Conservation (phyloP, 2,329 filamentous ascomycete genomes). For the Colletotrichum truncatum region DNA sequence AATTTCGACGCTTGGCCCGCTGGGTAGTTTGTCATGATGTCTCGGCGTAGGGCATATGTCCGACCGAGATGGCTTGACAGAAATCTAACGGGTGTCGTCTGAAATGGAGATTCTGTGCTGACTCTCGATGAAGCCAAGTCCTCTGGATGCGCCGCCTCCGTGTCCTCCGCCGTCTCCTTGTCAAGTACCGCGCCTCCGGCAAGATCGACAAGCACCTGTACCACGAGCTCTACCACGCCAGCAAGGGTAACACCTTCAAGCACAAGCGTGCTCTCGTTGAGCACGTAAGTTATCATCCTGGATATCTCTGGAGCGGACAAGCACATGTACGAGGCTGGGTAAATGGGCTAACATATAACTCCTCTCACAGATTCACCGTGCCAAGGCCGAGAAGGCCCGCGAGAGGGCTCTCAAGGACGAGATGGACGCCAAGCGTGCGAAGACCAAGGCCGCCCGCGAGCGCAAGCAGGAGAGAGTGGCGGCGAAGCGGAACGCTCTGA, state of each 20-base stretch:
- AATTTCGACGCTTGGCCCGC: background rate
- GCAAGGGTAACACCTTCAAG: conserved; percentile 99
- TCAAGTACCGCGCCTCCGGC: conserved; percentile 99
- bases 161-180: conserved; percentile 97
- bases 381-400: conserved; percentile 99
- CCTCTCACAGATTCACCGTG: conserved; percentile 88
- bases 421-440: conserved; percentile 99
- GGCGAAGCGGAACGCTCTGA: conserved; percentile 89
- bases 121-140: conserved; percentile 74
- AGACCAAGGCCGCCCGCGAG: conserved; percentile 99
- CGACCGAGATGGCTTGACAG: background rate
- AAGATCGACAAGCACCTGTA: conserved; percentile 99
- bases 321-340: background rate
- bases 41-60: background rate
- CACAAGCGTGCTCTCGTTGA: conserved; percentile 99
- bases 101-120: conserved; percentile 4
- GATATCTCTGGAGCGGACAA: background rate
- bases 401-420: conserved; percentile 97
- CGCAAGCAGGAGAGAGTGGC: conserved; percentile 92
- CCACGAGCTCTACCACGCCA: conserved; percentile 99
- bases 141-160: conserved; percentile 99
- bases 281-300: conserved; percentile 80
- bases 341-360: conserved; percentile 3
- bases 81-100: background rate
- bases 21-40: background rate